Percentiles rank a stretch among this genome's conserved stretches.
Evolutionary conservation across 2,329 filamentous ascomycete species (phyloP).

Genomic region (Neoascochyta sp.): DNA sequence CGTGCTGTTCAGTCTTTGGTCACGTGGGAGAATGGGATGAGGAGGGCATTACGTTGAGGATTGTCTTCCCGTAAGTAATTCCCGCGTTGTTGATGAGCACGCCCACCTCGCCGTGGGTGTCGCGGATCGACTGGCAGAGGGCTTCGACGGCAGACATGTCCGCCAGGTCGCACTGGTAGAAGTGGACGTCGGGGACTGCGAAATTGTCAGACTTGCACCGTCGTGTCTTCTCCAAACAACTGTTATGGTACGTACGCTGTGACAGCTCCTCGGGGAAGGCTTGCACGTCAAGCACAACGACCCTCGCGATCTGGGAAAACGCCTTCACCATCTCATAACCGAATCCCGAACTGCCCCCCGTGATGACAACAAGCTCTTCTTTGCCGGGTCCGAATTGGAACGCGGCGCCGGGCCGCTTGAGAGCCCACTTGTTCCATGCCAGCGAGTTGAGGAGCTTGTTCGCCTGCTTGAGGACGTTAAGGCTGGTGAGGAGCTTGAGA

Average conservation of each 20-base stretch:
- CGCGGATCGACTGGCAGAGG: conserved; percentile 18
- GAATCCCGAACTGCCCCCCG: conserved; percentile 29
- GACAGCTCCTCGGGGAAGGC: conserved; percentile 21
- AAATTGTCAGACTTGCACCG: too few relatives aligned
- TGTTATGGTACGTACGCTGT: conserved; percentile 12
- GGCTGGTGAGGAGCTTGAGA: conserved; percentile 20
- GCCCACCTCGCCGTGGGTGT: conserved; percentile 20
- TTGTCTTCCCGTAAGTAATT: conserved; percentile 17
- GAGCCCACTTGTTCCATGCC: conserved; percentile 37
- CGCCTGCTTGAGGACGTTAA: conserved; percentile 14
- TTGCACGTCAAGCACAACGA: conserved; percentile 23
- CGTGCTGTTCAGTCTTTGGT: conserved; percentile 1
- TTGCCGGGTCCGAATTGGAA: conserved; percentile 21
- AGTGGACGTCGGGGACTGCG: conserved; percentile 20
- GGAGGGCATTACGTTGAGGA: conserved; percentile 16
- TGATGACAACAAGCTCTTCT: conserved; percentile 26
- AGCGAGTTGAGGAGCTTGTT: conserved; percentile 17
- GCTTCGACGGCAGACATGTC: conserved; percentile 14
- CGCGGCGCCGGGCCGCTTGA: conserved; percentile 18
- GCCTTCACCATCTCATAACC: conserved; percentile 30
- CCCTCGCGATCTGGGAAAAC: conserved; percentile 18
- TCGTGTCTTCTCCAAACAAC: too few relatives aligned
- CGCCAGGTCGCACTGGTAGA: conserved; percentile 26
- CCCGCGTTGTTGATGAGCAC: conserved; percentile 35
- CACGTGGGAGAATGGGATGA: too few relatives aligned